A percentile compares a stretch with the other conserved stretches of the same genome.
Conservation (phyloP, 306 rosid genomes). For the Cicer arietinum region DNA sequence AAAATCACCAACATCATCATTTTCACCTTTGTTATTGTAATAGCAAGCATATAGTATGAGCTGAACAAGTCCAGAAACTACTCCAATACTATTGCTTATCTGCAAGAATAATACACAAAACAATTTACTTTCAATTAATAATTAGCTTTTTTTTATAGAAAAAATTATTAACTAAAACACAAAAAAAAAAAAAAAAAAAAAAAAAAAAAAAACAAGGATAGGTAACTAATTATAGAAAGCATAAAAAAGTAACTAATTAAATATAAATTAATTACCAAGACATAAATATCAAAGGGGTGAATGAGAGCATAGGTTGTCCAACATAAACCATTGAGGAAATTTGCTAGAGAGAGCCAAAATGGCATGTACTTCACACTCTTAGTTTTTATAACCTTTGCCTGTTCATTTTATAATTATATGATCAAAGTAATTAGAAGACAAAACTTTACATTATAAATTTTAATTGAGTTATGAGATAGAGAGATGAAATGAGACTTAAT, state of each 20-base stretch:
- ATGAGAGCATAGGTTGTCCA: slow-evolving; percentile 88
- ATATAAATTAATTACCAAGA: slow-evolving; percentile 58
- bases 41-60: slow-evolving; percentile 58
- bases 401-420: background rate
- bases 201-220: too few species aligned
- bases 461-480: background rate
- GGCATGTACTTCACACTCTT: slow-evolving; percentile 88
- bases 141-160: too few species aligned
- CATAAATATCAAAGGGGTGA: slow-evolving; percentile 59
- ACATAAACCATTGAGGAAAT: slow-evolving; percentile 65
- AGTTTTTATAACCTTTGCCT: slow-evolving; percentile 65
- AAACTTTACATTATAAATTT: background rate
- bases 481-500: slow-evolving; percentile 7
- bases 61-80: slow-evolving; percentile 60
- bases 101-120: slow-evolving; percentile 40
- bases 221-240: background rate
- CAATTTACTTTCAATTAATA: too few species aligned
- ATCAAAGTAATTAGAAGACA: background rate
- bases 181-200: too few species aligned
- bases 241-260: background rate
- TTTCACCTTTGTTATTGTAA: slow-evolving; percentile 28
- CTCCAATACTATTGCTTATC: slow-evolving; percentile 76
- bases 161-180: too few species aligned
- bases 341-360: slow-evolving; percentile 68
- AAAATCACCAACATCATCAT: background rate